Evolutionary conservation across 148 eudicot species (phyloP).

Genomic region (Drosera capensis): DNA sequence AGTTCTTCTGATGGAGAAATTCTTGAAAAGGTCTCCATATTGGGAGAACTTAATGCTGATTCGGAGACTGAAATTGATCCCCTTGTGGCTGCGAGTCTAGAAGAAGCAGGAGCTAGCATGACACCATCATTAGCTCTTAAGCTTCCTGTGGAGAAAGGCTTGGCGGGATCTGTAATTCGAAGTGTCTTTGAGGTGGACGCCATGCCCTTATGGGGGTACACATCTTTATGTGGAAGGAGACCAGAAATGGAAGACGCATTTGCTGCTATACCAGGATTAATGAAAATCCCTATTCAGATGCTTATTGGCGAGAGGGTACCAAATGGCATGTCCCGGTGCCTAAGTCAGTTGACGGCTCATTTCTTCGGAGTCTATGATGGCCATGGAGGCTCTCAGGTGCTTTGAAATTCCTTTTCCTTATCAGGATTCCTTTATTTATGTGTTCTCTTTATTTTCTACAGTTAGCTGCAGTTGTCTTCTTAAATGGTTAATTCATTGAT

Average conservation of each 20-base stretch:
- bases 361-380: constrained; percentile 86
- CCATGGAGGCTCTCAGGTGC: constrained; percentile 75
- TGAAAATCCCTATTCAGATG: constrained; percentile 5
- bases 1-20: constrained; percentile 11
- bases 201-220: constrained; percentile 24
- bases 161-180: background rate
- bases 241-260: constrained; percentile 79
- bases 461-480: background rate
- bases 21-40: constrained; percentile 6
- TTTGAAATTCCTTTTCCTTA: background rate
- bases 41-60: constrained; percentile 6
- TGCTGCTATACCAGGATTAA: constrained; percentile 37
- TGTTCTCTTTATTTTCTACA: background rate
- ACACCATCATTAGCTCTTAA: background rate
- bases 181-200: constrained; percentile 4
- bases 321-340: constrained; percentile 48
- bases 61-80: background rate
- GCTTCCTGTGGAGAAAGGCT: background rate
- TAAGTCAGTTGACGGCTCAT: constrained; percentile 33
- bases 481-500: background rate
- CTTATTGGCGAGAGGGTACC: constrained; percentile 9
- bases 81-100: background rate
- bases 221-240: constrained; percentile 58
- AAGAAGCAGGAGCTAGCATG: background rate
- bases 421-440: background rate